These are phyloP conservation scores for Dipteronia dyeriana DNA, from an alignment of 345 rosid species.

Conservation along the genomic window DNA sequence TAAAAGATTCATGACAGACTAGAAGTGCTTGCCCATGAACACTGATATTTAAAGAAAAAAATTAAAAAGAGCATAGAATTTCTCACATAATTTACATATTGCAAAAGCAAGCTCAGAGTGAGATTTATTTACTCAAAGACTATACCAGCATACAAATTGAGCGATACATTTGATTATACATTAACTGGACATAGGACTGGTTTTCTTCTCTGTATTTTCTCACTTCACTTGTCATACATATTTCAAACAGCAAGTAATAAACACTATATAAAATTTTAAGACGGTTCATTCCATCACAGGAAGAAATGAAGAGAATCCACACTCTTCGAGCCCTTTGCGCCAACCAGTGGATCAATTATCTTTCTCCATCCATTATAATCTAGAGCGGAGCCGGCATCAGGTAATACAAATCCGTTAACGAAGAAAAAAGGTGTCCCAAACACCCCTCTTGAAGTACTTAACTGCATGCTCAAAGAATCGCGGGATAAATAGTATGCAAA, in stretches of 20 bases:
- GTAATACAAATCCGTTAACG: conserved; percentile 71
- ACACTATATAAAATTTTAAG: neutral
- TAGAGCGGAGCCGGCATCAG: conserved; percentile 49
- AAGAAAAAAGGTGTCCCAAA: conserved; percentile 72
- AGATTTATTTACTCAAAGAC: conserved; percentile 3
- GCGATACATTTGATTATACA: neutral
- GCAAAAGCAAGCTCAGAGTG: neutral
- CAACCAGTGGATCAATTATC: conserved; percentile 60
- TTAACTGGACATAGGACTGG: neutral
- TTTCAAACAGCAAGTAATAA: neutral
- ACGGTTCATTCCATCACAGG: neutral
- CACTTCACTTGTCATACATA: neutral
- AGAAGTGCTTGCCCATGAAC: too few species aligned
- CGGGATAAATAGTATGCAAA: neutral
- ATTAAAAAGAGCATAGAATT: neutral
- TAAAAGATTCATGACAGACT: too few species aligned
- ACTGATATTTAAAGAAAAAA: too few species aligned
- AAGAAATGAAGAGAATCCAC: conserved; percentile 9
- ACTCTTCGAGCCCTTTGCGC: conserved; percentile 18
- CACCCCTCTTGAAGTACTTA: conserved; percentile 68
- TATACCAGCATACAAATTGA: too few species aligned
- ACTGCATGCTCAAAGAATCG: conserved; percentile 41
- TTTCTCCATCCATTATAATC: conserved; percentile 63
- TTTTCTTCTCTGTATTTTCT: neutral
- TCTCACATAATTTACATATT: neutral